These are phyloP conservation scores for Eutrema japonicum DNA, from an alignment of 345 rosid genomes.

Conservation along the genomic window DNA sequence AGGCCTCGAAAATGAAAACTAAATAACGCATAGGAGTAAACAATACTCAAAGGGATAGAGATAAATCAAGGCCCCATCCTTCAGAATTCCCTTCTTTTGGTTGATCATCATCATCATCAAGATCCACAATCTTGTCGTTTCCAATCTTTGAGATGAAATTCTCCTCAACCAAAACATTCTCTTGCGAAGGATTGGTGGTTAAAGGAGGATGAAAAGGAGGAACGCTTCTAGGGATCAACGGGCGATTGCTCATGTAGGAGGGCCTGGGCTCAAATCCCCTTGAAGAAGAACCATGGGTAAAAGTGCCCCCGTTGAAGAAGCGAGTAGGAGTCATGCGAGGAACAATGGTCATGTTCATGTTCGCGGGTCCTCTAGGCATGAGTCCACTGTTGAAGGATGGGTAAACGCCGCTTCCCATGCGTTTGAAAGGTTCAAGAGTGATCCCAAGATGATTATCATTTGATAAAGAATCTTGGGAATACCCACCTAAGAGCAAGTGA, in stretches of 20 bases:
- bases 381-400: constrained; percentile 24
- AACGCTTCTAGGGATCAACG: constrained; percentile 7
- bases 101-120: constrained; percentile 34
- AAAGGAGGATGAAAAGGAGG: constrained; percentile 28
- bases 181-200: constrained; percentile 8
- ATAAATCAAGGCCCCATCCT: constrained; percentile 31
- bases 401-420: not conserved
- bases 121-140: constrained; percentile 16
- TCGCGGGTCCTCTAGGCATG: not conserved
- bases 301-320: constrained; percentile 26
- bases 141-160: constrained; percentile 42
- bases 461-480: constrained; percentile 41
- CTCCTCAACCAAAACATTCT: constrained; percentile 16
- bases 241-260: not conserved
- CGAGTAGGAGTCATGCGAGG: constrained; percentile 37
- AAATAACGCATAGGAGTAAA: constrained; percentile 22
- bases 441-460: constrained; percentile 45
- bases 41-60: constrained; percentile 37
- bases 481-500: constrained; percentile 42
- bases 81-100: constrained; percentile 21
- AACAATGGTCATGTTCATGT: constrained; percentile 18
- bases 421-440: constrained; percentile 35
- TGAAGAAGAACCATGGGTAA: constrained; percentile 24
- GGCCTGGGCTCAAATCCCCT: not conserved
- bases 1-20: constrained; percentile 17